These are phyloP conservation scores for Tetracentron sinense DNA, from an alignment of 164 flowering plant genomes.

Conservation along the genomic window DNA sequence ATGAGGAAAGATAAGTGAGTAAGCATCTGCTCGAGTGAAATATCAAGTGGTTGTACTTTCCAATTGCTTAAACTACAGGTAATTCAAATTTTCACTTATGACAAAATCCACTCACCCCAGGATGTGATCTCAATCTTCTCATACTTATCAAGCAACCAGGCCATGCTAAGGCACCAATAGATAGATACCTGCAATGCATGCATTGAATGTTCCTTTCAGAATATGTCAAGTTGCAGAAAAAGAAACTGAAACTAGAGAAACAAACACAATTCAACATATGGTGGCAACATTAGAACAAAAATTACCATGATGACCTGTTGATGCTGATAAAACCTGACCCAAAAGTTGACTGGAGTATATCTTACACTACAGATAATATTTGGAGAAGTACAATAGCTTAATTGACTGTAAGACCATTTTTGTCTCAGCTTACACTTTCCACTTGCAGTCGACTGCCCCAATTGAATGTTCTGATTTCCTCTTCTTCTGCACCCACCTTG, in stretches of 20 bases:
- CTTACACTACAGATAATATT: neutral
- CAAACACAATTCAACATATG: neutral
- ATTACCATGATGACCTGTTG: neutral
- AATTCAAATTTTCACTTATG: neutral
- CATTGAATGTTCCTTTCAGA: neutral
- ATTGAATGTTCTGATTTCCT: slow-evolving; percentile 28
- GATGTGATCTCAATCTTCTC: neutral
- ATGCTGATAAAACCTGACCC: neutral
- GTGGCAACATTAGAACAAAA: neutral
- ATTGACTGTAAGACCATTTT: neutral
- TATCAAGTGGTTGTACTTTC: too few relatives aligned
- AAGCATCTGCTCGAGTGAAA: too few relatives aligned
- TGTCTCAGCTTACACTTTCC: slow-evolving; percentile 10
- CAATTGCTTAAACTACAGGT: too few relatives aligned
- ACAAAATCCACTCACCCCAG: neutral
- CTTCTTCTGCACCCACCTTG: slow-evolving; percentile 79
- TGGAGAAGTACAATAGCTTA: neutral
- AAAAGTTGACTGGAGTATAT: neutral
- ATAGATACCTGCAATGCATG: neutral
- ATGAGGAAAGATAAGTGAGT: too few relatives aligned
- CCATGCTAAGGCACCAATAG: neutral
- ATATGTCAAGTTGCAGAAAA: neutral
- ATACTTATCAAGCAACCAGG: neutral
- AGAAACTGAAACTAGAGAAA: too few relatives aligned
- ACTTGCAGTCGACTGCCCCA: neutral